Conservation (phyloP, 495 filamentous ascomycete species). For the Neurospora tetrasperma region DNA sequence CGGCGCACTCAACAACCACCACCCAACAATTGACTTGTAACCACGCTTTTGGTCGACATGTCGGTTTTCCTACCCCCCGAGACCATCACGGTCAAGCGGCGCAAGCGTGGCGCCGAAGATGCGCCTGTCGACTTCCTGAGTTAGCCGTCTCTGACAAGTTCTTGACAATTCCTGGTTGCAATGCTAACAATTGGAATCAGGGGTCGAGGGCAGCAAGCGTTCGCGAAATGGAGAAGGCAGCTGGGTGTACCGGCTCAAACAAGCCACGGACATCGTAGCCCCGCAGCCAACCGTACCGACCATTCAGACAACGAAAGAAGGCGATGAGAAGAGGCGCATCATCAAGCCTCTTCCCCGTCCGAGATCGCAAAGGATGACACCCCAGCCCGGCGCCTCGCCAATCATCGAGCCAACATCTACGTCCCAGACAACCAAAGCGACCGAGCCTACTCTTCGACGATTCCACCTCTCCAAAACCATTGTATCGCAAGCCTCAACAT, state of each 20-base stretch:
- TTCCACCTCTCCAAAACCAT: conserved; percentile 39
- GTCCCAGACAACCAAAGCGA: neutral
- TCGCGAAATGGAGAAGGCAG: conserved; percentile 23
- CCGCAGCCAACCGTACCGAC: conserved; percentile 9
- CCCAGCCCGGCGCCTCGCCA: neutral
- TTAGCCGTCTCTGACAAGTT: conserved; percentile 18
- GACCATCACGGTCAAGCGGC: conserved; percentile 45
- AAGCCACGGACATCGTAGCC: neutral
- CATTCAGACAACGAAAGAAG: conserved; percentile 19
- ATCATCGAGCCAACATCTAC: conserved; percentile 3
- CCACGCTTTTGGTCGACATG: conserved; percentile 19
- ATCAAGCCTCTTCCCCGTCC: conserved; percentile 5
- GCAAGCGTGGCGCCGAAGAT: conserved; percentile 42
- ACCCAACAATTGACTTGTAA: neutral
- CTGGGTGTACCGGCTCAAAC: conserved; percentile 36
- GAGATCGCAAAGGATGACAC: neutral
- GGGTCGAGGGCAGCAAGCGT: conserved; percentile 28
- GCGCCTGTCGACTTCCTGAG: conserved; percentile 42
- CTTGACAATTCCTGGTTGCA: neutral
- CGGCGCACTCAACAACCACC: neutral
- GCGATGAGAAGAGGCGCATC: conserved; percentile 14
- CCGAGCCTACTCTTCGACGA: conserved; percentile 15
- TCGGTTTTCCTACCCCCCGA: conserved; percentile 35
- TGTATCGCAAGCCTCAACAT: conserved; percentile 10
- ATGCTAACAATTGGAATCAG: conserved; percentile 10